Evolutionary conservation across 2,329 filamentous ascomycete genomes (phyloP), one percentile per base, ranked within the genome.

Genomic region (Fusarium citri): DNA sequence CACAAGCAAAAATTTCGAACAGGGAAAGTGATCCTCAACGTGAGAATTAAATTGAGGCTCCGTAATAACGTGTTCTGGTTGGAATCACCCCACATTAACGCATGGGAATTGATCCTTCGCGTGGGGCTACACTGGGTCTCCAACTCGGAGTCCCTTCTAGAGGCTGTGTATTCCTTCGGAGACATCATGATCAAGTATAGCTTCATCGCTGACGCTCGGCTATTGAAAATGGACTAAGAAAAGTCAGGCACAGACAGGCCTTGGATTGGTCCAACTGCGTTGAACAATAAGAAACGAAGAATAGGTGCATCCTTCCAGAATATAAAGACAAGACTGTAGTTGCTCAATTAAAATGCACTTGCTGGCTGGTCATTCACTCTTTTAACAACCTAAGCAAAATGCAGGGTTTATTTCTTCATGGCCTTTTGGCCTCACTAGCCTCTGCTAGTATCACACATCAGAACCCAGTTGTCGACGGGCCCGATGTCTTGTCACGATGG

Each of bases 361-460:
- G 5, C 34, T 37, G 16, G 12, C 15, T 14, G 18, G 18, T 7
- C 22, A 20, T 23, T 18, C 16, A 26, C 18, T 40, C 48, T 37
- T 26, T 40, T 26, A 37, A 16, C 34, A 20, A 37, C n/a, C 18
- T 16, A 11, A 26, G 23, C 18, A 53, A 28, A 8, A 53, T 53
- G 49, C 31, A 40, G 23, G 14, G 31, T 28, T 20, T 53, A 41
- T n/a, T 34, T 28, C 12, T 31, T 7, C 28, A 40, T 15, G 50
- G 50, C n/a, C 50, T 54, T 22, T 16, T 54, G n/a, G 37, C 50
- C n/a, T 43, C 50, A 5, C 25, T 54, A 18, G 50, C 37, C 15
- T 54, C 37, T 9, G 37, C 25, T 54, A 43, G 50, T n/a, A 54
- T 54, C 26, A 54, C 50, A 9, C 37, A 54, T 10, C 50, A 43